Conservation (phyloP, 1,284 basidiomycete genomes). For the Fomitopsis palustris region DNA sequence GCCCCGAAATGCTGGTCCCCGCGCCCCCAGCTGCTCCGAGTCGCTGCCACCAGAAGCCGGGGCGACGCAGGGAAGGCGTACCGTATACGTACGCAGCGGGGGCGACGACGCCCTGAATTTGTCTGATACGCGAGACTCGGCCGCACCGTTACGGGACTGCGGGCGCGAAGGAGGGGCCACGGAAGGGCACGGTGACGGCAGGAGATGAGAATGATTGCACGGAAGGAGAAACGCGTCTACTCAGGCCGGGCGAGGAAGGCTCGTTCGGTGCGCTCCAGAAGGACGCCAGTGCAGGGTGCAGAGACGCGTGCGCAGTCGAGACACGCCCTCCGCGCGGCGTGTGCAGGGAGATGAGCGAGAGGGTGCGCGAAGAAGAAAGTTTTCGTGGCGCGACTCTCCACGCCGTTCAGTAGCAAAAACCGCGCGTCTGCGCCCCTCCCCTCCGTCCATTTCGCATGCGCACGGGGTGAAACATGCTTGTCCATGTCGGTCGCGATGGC, state of each 20-base stretch:
- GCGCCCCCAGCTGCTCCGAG: too few species aligned
- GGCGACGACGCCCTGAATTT: background rate
- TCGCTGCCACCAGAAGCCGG: background rate
- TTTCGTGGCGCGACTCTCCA: background rate
- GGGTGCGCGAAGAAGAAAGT: background rate
- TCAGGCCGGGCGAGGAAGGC: background rate
- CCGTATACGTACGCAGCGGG: background rate
- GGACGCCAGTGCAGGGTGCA: background rate
- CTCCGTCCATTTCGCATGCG: background rate
- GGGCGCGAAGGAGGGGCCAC: background rate
- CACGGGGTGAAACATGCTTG: too few species aligned
- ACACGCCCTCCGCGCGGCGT: background rate
- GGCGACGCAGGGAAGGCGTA: too few species aligned
- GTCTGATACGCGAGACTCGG: background rate
- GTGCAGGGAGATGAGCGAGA: background rate
- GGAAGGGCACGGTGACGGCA: background rate
- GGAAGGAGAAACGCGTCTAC: background rate
- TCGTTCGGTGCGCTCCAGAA: background rate
- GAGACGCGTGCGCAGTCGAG: background rate
- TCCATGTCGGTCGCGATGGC: too few species aligned
- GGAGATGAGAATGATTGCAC: background rate
- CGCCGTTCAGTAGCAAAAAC: too few species aligned
- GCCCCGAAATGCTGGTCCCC: background rate
- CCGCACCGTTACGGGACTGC: background rate
- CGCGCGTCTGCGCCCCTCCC: background rate